Conservation (phyloP, 2,329 filamentous ascomycete species). For the Aspergillus novoparasiticus region DNA sequence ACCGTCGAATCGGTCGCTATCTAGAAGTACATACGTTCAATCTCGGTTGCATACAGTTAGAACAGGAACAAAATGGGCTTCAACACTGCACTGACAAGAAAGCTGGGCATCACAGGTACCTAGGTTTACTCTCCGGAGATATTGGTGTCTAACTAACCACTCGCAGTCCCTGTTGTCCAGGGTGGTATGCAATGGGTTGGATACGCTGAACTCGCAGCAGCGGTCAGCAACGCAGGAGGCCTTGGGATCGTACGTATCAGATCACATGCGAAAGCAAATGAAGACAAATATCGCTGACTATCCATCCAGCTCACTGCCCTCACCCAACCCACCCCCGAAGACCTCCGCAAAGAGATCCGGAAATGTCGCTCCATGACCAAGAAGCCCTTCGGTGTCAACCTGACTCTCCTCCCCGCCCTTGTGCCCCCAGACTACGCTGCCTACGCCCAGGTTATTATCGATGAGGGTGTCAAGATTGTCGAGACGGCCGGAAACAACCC, state of each 20-base stretch:
- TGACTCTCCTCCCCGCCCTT: slow-evolving; percentile 88
- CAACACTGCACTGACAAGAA: slow-evolving; percentile 64
- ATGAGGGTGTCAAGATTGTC: slow-evolving; percentile 87
- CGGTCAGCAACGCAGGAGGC: slow-evolving; percentile 57
- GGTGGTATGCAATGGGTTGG: slow-evolving; percentile 61
- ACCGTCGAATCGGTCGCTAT: not conserved
- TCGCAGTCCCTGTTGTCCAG: slow-evolving; percentile 51
- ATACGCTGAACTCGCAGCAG: slow-evolving; percentile 55
- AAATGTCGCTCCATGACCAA: slow-evolving; percentile 73
- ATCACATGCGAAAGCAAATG: not conserved
- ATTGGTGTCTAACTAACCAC: not conserved
- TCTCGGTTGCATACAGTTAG: slow-evolving; percentile 9
- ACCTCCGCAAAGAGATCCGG: slow-evolving; percentile 89
- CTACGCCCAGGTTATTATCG: slow-evolving; percentile 89
- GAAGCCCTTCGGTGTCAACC: slow-evolving; percentile 81
- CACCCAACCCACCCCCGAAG: slow-evolving; percentile 89
- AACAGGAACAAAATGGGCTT: slow-evolving; percentile 57
- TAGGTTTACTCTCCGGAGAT: not conserved
- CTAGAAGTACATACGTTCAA: not conserved
- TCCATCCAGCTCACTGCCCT: slow-evolving; percentile 57
- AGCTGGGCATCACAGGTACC: slow-evolving; percentile 55
- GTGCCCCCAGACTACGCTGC: slow-evolving; percentile 89
- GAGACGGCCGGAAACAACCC: slow-evolving; percentile 92
- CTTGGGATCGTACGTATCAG: slow-evolving; percentile 51
- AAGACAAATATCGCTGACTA: slow-evolving; percentile 2